phyloP scores from a whole-genome alignment of 768 basidiomycete species.

The Phaeotremella skinneri region DNA sequence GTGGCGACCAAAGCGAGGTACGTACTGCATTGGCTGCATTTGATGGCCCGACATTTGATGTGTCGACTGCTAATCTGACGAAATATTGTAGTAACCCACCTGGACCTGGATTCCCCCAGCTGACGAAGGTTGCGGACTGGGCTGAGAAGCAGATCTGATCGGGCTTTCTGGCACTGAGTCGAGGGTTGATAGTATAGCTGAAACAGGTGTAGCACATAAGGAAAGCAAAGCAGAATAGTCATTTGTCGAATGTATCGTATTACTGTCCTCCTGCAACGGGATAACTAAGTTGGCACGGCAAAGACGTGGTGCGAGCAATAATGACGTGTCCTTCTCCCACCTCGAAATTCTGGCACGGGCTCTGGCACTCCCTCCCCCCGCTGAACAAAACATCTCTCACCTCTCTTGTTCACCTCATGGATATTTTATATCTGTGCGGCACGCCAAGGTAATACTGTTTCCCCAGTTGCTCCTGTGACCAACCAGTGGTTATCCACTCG shows the following conservation, averaged over 20 bases:
- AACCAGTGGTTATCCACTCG: neutral
- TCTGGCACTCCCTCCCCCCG: neutral
- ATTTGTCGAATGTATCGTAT: no score
- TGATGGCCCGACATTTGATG: neutral
- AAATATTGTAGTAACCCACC: constrained; percentile 54
- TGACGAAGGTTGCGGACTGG: constrained; percentile 62
- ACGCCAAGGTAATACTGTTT: neutral
- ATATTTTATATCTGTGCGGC: constrained; percentile 3
- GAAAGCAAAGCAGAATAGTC: no score
- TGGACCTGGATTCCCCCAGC: constrained; percentile 57
- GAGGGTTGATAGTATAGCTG: no score
- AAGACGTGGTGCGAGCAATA: no score
- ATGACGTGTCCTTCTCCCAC: neutral
- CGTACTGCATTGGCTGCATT: constrained; percentile 10
- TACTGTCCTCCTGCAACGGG: no score
- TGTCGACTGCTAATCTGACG: constrained; percentile 1
- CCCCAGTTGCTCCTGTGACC: constrained; percentile 5
- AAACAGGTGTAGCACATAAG: no score
- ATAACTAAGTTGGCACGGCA: no score
- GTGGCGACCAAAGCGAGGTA: constrained; percentile 64
- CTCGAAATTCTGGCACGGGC: neutral
- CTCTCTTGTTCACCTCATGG: neutral
- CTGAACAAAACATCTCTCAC: neutral
- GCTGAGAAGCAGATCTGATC: constrained; percentile 32
- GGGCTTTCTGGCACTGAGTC: no score